Base-by-base conservation (phyloP, 2,329 filamentous ascomycete species). In the Pochonia chlamydosporia region DNA sequence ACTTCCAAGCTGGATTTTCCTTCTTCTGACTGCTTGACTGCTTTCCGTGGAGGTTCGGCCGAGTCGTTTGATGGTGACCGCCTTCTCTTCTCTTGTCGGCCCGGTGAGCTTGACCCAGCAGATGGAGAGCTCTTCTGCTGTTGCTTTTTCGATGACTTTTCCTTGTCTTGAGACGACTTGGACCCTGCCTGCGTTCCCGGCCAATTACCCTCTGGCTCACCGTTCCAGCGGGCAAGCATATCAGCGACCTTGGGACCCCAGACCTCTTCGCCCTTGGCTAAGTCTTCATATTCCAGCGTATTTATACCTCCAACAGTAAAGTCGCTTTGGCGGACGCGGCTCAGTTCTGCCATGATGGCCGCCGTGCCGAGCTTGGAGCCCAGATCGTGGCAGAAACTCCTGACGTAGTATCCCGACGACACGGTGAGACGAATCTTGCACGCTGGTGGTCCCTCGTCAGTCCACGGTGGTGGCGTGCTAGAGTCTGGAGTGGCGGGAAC, bases 341-440 rank as follows among this genome's bases (percentile, higher is more conserved):
- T 78, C 18, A 99, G 79, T 56, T 87, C 83, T 20, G 87, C 82
- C 92, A 99, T 97, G 54, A 93, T 75, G 28, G 79, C 93, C 21
- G 88, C 82, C 11, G 89, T 95, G 44, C 80, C 82, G 13, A 96
- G 76, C 56, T 89, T 89, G 54, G 83, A 74, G 20, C 92, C 93
- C 3, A 99, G 76, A 59, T 99, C 93, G 63, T 97, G 90, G 58
- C 89, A 91, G 56, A 99, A 82, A 49, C 87, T 95, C 52, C 93
- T 86, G 13, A 99, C 91, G 65, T 99, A 99, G 74, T 96, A 99
- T 33, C 93, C 93, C 1, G 90, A 95, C 2, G 90, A 90, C 44
- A 96, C 92, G 1, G 88, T 95, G 81, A 99, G 89, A 48, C 87
- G 84, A 50, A 99, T 81, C 60, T 81, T 85, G 42, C 81, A 87